Evolutionary conservation across 306 rosid genomes (phyloP).

Genomic region (Alnus glutinosa): DNA sequence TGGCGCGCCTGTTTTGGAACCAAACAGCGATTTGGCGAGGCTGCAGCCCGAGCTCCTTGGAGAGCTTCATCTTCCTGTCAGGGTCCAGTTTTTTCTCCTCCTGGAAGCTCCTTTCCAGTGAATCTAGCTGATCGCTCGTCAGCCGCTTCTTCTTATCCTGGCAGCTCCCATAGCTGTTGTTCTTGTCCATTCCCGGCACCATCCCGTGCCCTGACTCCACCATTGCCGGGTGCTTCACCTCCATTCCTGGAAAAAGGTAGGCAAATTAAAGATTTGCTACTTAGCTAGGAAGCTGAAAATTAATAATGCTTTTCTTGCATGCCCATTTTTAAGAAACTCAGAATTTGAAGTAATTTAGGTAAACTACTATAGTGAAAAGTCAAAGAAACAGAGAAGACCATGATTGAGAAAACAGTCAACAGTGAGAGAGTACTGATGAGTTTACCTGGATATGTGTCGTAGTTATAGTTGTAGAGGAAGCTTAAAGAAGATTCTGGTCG

Average conservation of each 20-base stretch:
- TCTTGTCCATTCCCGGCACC: conserved; percentile 41
- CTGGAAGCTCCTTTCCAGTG: conserved; percentile 77
- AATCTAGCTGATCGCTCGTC: conserved; percentile 66
- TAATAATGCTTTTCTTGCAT: background rate
- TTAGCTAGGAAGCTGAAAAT: background rate
- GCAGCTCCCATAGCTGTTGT: conserved; percentile 25
- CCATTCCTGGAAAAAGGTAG: conserved; percentile 43
- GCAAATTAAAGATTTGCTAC: background rate
- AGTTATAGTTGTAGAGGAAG: conserved; percentile 72
- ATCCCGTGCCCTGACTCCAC: conserved; percentile 35
- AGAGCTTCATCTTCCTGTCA: conserved; percentile 84
- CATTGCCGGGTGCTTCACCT: conserved; percentile 54
- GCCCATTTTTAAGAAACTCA: background rate
- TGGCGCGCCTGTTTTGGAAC: conserved; percentile 94
- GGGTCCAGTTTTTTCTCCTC: conserved; percentile 92
- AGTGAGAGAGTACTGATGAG: conserved; percentile 6
- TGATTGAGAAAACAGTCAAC: conserved; percentile 3
- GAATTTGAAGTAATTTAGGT: no score
- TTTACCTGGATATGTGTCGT: conserved; percentile 63
- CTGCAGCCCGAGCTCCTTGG: conserved; percentile 82
- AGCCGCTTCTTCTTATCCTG: conserved; percentile 77
- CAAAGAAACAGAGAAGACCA: conserved; percentile 5
- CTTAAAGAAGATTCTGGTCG: conserved; percentile 63
- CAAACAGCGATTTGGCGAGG: conserved; percentile 93
- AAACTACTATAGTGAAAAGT: no score